Base-by-base conservation (phyloP, 148 eudicot genomes). In the Rheum nobile region DNA sequence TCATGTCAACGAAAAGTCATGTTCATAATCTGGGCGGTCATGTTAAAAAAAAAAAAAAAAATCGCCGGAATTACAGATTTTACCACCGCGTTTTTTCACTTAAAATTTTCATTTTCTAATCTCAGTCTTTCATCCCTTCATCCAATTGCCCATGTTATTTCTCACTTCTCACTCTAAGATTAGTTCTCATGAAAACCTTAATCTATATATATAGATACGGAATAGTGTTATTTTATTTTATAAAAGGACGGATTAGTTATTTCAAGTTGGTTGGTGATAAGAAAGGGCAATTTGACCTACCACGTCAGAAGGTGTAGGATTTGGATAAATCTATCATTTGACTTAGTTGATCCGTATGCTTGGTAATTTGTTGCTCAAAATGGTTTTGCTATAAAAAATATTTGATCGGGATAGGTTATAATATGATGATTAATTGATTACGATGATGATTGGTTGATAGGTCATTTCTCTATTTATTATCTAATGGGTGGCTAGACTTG, bases 261-360 rank as follows among this genome's bases (percentile, higher is more conserved):
- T 24, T 3, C 34, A 26, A 57, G 35, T 13, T 28, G 67, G 67
- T 57, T 57, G 67, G 7, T 57, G 67, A 31, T 32, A 16, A 32
- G 41, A 34, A 65, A 16, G 22, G 8, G 70, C 70, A 34, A 16
- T 17, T 65, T 12, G 38, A 65, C 9, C 21, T 5, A 34, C 41
- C 70, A 34, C 39, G 70, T 65, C 19, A 65, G 70, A 65, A 26
- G 17, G 21, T 65, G 38, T 65, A 65, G 69, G 41, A 65, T 65
- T 31, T 14, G 70, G 70, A 65, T 65, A 32, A 31, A 31, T 32
- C 9, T 65, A 61, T 61, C 19, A 28, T 28, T 61, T 61, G 37
- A 29, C 34, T 12, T 61, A 32, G 67, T 61, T 59, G 67, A 59
- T 26, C 67, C 67, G 3, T 28, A 26, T 59, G 19, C 37, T 13